phyloP scores from a whole-genome alignment of 2,329 filamentous ascomycete genomes.

The Ceratocystis destructans region DNA sequence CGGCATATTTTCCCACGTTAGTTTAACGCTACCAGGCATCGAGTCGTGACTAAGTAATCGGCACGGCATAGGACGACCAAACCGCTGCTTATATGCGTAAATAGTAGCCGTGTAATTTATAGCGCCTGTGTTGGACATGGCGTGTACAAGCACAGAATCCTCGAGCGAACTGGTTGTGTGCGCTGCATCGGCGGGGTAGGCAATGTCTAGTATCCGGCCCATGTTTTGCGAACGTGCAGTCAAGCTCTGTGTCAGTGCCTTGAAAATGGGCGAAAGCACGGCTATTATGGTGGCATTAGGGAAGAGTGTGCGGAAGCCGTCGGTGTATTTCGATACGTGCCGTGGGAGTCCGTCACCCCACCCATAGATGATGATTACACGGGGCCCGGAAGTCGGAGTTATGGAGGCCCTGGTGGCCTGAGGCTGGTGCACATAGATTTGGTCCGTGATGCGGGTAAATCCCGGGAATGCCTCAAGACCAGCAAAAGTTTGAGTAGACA shows the following conservation, averaged over 20 bases:
- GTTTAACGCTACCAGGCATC: constrained; percentile 36
- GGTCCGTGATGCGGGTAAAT: constrained; percentile 35
- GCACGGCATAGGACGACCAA: constrained; percentile 33
- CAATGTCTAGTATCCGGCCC: constrained; percentile 32
- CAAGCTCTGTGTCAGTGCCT: constrained; percentile 33
- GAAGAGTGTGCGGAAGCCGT: constrained; percentile 38
- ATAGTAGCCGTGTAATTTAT: constrained; percentile 39
- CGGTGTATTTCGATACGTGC: constrained; percentile 42
- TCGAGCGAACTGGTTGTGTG: constrained; percentile 21
- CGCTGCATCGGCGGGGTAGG: constrained; percentile 23
- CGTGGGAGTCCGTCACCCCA: constrained; percentile 45
- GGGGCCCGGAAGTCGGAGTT: constrained; percentile 25
- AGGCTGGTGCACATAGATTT: constrained; percentile 32
- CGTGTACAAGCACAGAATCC: constrained; percentile 35
- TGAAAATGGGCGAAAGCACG: constrained; percentile 34
- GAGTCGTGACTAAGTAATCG: constrained; percentile 38
- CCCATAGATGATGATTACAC: constrained; percentile 39
- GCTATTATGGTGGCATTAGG: constrained; percentile 38
- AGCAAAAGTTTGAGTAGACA: background rate
- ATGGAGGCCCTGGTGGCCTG: constrained; percentile 22
- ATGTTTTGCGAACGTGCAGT: constrained; percentile 33
- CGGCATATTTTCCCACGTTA: constrained; percentile 31
- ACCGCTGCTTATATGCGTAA: constrained; percentile 32
- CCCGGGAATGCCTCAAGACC: constrained; percentile 27
- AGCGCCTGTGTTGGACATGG: constrained; percentile 46